Evolutionary conservation across 805 yeast genomes (phyloP).

Genomic region (Candida takata): DNA sequence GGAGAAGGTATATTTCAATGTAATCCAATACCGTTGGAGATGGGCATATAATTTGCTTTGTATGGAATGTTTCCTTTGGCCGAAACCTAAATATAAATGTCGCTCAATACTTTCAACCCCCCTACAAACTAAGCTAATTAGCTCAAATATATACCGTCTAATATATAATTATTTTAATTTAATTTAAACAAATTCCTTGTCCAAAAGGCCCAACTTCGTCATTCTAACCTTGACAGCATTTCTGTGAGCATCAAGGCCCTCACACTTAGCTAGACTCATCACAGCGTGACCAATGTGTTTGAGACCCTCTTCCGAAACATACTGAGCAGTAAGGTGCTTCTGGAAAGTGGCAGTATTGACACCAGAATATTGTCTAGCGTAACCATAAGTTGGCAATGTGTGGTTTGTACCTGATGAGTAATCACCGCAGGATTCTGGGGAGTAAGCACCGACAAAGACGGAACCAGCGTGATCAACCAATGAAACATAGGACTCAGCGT

Average conservation of each 20-base stretch:
- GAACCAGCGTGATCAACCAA: conserved; percentile 90
- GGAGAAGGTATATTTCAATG: no score
- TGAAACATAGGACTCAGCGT: conserved; percentile 67
- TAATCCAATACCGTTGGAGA: no score
- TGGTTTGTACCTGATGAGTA: conserved; percentile 98
- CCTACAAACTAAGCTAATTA: no score
- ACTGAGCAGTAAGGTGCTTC: conserved; percentile 91
- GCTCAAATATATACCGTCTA: no score
- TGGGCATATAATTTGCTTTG: no score
- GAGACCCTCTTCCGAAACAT: conserved; percentile 79
- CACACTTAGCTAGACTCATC: conserved; percentile 91
- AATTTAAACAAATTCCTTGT: conserved; percentile 1
- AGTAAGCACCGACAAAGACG: conserved; percentile 90
- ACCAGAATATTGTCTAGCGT: conserved; percentile 95
- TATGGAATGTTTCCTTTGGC: no score
- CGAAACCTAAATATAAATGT: no score
- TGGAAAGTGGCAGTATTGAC: conserved; percentile 95
- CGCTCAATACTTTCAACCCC: no score
- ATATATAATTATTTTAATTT: no score
- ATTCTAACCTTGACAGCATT: conserved; percentile 94
- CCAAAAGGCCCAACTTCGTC: conserved; percentile 62
- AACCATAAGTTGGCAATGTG: conserved; percentile 97
- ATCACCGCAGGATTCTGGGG: conserved; percentile 98
- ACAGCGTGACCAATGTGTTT: conserved; percentile 91
- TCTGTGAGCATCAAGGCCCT: conserved; percentile 96